Evolutionary conservation across 257 asterid genomes (phyloP), one percentile per base, ranked within the genome.

Genomic region (Solanum clarkiae): DNA sequence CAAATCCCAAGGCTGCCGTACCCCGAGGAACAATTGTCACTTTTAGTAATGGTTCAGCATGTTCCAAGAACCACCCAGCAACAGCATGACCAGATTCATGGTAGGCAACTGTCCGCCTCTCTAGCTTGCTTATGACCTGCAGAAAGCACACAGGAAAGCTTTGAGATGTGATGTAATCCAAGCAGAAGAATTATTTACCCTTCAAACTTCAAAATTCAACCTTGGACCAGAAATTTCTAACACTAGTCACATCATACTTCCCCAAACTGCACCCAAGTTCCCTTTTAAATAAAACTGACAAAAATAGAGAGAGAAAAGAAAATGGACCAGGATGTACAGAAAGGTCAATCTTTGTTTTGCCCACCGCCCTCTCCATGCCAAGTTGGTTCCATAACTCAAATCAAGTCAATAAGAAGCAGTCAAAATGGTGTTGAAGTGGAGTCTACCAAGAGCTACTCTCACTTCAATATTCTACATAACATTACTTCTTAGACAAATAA

Each of bases 11-110:
- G 60, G 99, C 94, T 85, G 98, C 97, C 80, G 96, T 93, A 54
- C 99, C 99, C 87, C 97, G 95, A 55, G 98, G 98, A 69, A 95
- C 96, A 85, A 94, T 94, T 18, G 98, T 89, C 42, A 94, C 99
- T 85, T 94, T 95, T 60, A 93, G 92, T 89, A 95, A 85, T 2
- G 98, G 98, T 26, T 94, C 98, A 18, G 98, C 96, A 75, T 95
- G 93, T 88, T 95, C 97, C 71, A 95, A 85, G 85, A 95, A 94
- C 98, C 98, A 94, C 69, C 99, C 98, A 86, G 92, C 87, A 80
- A 96, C 97, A 86, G 99, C 98, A 87, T 94, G 99, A 17, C 98
- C 98, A 59, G 98, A 91, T 91, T 95, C 98, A 84, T 94, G 99
- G 90, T 93, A 94, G 72, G 99, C 99, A 80, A 93, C 97, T 57